Evolutionary conservation across 306 rosid species (phyloP).

Genomic region (Quercus variabilis): DNA sequence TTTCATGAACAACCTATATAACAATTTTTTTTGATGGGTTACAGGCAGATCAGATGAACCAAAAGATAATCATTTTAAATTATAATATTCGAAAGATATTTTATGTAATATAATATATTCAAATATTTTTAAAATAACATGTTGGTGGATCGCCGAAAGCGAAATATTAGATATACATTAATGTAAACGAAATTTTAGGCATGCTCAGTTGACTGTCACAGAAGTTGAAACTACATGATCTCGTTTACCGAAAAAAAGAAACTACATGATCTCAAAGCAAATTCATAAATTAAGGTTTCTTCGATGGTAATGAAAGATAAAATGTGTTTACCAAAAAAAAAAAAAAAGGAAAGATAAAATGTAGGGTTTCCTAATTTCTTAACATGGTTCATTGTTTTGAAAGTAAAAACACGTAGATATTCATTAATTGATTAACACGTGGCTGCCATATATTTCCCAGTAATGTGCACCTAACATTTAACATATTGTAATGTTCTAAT

Average conservation of each 20-base stretch:
- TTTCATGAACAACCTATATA: background rate
- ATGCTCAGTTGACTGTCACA: background rate
- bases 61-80: background rate
- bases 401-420: no score
- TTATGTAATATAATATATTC: no score
- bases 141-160: conserved; percentile 5
- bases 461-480: no score
- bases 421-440: no score
- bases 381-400: background rate
- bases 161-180: background rate
- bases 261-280: background rate
- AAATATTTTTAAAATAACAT: background rate
- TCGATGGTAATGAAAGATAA: no score
- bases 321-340: no score
- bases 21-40: background rate
- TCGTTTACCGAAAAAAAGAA: no score
- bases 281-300: background rate
- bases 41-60: background rate
- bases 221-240: conserved; percentile 1
- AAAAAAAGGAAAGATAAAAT: background rate
- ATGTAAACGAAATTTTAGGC: no score
- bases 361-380: background rate
- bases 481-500: no score
- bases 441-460: no score
- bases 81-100: no score